Evolutionary conservation across 2,329 filamentous ascomycete genomes (phyloP), one percentile per base, ranked within the genome.

Genomic region (Seiridium cupressi): DNA sequence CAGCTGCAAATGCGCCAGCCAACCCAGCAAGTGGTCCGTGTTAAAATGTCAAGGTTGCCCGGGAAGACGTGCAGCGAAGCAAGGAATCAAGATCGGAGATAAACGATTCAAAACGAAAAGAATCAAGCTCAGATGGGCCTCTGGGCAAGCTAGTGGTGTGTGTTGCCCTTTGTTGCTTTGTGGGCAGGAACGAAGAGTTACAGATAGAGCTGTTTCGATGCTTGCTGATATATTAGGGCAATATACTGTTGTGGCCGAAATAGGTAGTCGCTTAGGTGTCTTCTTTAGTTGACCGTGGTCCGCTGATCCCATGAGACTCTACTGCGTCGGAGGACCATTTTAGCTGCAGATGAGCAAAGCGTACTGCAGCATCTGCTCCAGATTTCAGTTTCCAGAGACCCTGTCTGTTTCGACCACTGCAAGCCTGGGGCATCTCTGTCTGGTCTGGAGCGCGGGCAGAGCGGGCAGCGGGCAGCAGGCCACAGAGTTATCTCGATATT

Each of bases 201-300:
- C 18, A 26, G 18, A 26, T 26, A 26, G 18, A 26, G 18, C 18
- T 26, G 18, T 26, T 26, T 26, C 18, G 2, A 26, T 26, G 18
- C 18, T 26, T 2, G 18, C 18, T 26, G 18, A 26, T 26, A 26
- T 26, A 26, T 26, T 26, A 26, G 13, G 36, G 26, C 31, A 44
- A 55, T 55, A 55, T 55, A 55, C 36, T 31, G 36, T 55, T 55
- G 18, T 44, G 36, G 38, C 51, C 51, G 13, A 44, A 55, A 55
- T 32, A 55, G 51, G 51, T 55, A 53, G 36, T 55, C 51, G 51
- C 51, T 42, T 55, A 38, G 18, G n/a, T 55, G 38, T 55, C 51
- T 34, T 55, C 18, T 26, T 55, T 55, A 38, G 38, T 7, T 13
- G 38, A 42, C 13, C 38, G 38, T 42, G 13, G 51, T 44, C 51